Evolutionary conservation across 495 filamentous ascomycete genomes (phyloP).

Genomic region (Aspergillus diversus): DNA sequence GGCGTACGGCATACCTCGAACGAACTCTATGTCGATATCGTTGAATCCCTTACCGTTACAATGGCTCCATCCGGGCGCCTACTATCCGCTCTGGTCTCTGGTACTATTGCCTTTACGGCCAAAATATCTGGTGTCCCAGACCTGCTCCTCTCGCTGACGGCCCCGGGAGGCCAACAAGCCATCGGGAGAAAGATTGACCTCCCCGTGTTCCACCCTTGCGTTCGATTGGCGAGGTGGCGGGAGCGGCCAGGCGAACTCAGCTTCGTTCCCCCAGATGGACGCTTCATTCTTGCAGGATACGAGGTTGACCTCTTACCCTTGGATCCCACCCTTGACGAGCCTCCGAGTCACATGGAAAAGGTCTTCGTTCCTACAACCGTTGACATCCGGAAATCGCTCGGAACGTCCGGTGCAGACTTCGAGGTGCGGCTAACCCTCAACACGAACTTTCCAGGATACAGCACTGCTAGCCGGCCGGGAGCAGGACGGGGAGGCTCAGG

Average conservation of each 20-base stretch:
- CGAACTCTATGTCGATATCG: slow-evolving; percentile 94
- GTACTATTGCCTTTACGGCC: slow-evolving; percentile 91
- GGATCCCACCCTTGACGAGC: slow-evolving; percentile 44
- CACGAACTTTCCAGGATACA: slow-evolving; percentile 56
- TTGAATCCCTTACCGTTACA: slow-evolving; percentile 85
- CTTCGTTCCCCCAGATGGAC: slow-evolving; percentile 93
- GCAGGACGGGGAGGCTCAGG: slow-evolving; percentile 50
- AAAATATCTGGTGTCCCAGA: slow-evolving; percentile 96
- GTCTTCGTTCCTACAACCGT: slow-evolving; percentile 80
- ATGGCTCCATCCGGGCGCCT: slow-evolving; percentile 88
- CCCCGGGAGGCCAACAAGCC: slow-evolving; percentile 74
- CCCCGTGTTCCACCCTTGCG: slow-evolving; percentile 97
- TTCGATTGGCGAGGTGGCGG: slow-evolving; percentile 81
- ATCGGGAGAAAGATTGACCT: slow-evolving; percentile 75
- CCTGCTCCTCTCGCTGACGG: slow-evolving; percentile 75
- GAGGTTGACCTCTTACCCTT: slow-evolving; percentile 88
- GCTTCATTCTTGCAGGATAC: slow-evolving; percentile 93
- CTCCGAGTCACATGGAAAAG: slow-evolving; percentile 58
- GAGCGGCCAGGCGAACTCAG: slow-evolving; percentile 87
- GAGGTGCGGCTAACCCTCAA: slow-evolving; percentile 81
- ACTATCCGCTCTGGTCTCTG: slow-evolving; percentile 83
- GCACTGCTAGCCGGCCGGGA: slow-evolving; percentile 38
- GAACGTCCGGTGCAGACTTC: slow-evolving; percentile 76
- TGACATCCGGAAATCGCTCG: slow-evolving; percentile 80
- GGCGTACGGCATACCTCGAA: slow-evolving; percentile 96